Evolutionary conservation across 2,329 filamentous ascomycete species (phyloP), one percentile per base, ranked within the genome.

Genomic region (Verticillium nonalfalfae): DNA sequence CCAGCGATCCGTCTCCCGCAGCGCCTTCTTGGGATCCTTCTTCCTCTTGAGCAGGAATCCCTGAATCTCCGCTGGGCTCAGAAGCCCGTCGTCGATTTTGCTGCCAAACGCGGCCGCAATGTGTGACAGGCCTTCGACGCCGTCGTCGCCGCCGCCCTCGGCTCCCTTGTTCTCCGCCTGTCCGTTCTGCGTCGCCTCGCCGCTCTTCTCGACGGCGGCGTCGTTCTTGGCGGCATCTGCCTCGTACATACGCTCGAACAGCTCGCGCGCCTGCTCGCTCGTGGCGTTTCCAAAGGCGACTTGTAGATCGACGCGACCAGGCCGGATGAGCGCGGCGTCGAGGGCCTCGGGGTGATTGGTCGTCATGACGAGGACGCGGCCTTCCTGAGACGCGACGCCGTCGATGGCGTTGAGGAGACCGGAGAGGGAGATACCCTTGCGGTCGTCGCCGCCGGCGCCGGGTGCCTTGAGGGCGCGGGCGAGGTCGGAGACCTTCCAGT

Each of bases 341-440:
- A 94, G 82, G 14, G 84, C 80, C 67, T 93, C 87, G 2, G 88
- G 88, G 63, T 86, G 83, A 73, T 94, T 95, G 36, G 89, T 92
- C 0, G 90, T 93, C 88, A 93, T 92, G 75, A 94, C 87, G 18
- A 94, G 81, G 13, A 94, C 84, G 56, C 90, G 84, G 33, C 90
- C 90, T 75, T 94, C 90, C 67, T 91, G 89, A 3, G 87, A 90
- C 1, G 89, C 89, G 1, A 93, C 90, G 60, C 91, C 90, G 68
- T 96, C 91, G 63, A 96, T 91, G 62, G 89, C 89, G 73, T 96
- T 96, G 59, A 96, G 81, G 1, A 96, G 81, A 0, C 90, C 90
- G 0, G 90, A 91, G 2, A 95, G 81, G 1, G 89, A 90, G 66
- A 93, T 91, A n/a, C 81, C 73, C 63, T 75, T 74, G 64, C 76